phyloP scores from a whole-genome alignment of 441 rosid species.

The Metrosideros polymorpha region DNA sequence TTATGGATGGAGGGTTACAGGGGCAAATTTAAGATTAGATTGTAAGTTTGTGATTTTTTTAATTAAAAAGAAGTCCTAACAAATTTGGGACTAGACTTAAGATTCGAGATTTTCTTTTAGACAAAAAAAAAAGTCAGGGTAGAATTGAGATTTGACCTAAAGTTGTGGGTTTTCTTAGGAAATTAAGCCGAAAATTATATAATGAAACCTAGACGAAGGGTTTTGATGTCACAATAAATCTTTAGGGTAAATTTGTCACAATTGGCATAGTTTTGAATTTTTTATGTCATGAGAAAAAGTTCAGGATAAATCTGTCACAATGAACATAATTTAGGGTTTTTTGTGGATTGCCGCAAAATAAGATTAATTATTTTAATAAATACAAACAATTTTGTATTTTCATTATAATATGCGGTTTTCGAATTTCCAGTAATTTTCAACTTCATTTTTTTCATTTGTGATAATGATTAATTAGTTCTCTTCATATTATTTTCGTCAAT shows the following conservation, averaged over 20 bases:
- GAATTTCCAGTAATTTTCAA: neutral
- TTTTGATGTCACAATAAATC: neutral
- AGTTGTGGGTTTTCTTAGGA: neutral
- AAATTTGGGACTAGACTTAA: neutral
- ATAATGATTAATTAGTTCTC: neutral
- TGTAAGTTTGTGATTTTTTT: neutral
- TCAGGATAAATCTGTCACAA: neutral
- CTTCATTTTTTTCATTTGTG: neutral
- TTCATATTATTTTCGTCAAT: neutral
- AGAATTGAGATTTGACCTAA: neutral
- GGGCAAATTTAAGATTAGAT: neutral
- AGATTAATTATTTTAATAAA: neutral
- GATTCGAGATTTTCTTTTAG: neutral
- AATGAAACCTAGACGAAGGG: neutral
- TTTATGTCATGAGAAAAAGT: neutral
- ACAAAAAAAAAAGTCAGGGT: neutral
- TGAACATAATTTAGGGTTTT: neutral
- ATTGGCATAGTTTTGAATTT: neutral
- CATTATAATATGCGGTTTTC: neutral
- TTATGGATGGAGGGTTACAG: neutral
- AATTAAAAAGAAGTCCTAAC: accelerated
- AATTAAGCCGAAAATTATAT: neutral
- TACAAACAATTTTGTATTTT: neutral
- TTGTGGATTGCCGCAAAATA: neutral
- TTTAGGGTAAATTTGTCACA: neutral